A percentile compares a stretch with the other conserved stretches of the same genome.
Evolutionary conservation across 1,284 basidiomycete genomes (phyloP).

Genomic region (Tilletia caries): DNA sequence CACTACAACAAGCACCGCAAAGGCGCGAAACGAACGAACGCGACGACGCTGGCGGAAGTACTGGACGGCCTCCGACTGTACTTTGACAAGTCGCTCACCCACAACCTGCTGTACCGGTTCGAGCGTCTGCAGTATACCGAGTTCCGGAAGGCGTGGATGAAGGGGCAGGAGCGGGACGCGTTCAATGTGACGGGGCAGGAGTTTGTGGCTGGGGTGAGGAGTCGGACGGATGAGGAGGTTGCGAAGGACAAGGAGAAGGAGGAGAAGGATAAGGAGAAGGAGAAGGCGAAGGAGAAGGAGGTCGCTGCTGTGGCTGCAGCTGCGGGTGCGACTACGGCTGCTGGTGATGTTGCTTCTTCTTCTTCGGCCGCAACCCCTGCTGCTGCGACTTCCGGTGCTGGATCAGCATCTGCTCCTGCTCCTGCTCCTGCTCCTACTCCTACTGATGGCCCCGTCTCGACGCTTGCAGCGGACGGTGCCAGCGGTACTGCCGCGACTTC

Average conservation of each 20-base stretch:
- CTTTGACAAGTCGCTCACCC: slow-evolving; percentile 85
- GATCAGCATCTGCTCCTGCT: no score
- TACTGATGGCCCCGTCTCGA: no score
- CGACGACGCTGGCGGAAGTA: slow-evolving; percentile 68
- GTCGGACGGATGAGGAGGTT: slow-evolving; percentile 7
- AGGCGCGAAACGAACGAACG: not conserved
- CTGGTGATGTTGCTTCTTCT: no score
- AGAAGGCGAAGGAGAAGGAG: not conserved
- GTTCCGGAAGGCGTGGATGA: slow-evolving; percentile 65
- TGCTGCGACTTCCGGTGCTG: no score
- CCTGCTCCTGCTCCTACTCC: no score
- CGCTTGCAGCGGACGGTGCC: no score
- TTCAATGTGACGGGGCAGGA: not conserved
- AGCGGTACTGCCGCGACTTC: no score
- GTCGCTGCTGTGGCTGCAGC: not conserved
- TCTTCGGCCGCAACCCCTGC: no score
- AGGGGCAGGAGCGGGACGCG: not conserved
- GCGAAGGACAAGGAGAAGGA: slow-evolving; percentile 58
- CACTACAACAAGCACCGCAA: slow-evolving; percentile 25
- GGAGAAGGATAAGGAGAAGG: not conserved
- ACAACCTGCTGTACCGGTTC: slow-evolving; percentile 87
- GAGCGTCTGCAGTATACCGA: slow-evolving; percentile 88
- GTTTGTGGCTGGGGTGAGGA: not conserved
- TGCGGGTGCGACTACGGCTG: no score
- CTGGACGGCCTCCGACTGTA: slow-evolving; percentile 85